phyloP scores from a whole-genome alignment of 1,139 yeast species.

The Pichia sp. region DNA sequence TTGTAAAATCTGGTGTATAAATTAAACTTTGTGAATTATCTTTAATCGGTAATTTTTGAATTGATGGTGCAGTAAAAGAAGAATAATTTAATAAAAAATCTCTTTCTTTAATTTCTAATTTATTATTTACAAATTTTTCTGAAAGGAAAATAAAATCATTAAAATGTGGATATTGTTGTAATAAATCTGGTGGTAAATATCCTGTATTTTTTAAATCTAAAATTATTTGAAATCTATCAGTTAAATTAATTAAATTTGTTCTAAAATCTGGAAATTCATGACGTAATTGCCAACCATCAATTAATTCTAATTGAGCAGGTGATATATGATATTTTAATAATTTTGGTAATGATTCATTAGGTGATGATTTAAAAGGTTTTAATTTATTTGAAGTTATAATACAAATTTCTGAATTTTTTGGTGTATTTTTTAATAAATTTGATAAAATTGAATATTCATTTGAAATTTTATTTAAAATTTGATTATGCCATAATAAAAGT shows the following conservation, averaged over 20 bases:
- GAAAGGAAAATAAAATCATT: constrained; percentile 14
- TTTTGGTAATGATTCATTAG: constrained; percentile 9
- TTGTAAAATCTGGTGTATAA: constrained; percentile 22
- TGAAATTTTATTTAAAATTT: constrained; percentile 23
- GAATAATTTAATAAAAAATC: constrained; percentile 24
- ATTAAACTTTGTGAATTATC: constrained; percentile 24
- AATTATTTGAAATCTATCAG: constrained; percentile 21
- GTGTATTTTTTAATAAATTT: constrained; percentile 11
- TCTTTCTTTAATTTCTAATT: constrained; percentile 20
- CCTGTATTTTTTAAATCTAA: constrained; percentile 23
- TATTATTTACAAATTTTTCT: constrained; percentile 17
- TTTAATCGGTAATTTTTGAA: constrained; percentile 23
- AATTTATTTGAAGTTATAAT: constrained; percentile 24
- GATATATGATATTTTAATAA: constrained; percentile 20
- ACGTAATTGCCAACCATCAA: constrained; percentile 29
- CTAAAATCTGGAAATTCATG: constrained; percentile 25
- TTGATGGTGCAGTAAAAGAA: constrained; percentile 25
- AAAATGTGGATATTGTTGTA: constrained; percentile 21
- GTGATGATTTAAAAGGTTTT: constrained; percentile 13
- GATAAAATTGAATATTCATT: constrained; percentile 19
- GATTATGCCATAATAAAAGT: constrained; percentile 27
- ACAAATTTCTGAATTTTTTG: constrained; percentile 20
- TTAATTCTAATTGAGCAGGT: constrained; percentile 24
- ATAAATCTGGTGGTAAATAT: constrained; percentile 15
- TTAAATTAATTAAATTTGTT: constrained; percentile 24